Conservation (phyloP, 1,139 yeast genomes). For the Suhomyces maxii region DNA sequence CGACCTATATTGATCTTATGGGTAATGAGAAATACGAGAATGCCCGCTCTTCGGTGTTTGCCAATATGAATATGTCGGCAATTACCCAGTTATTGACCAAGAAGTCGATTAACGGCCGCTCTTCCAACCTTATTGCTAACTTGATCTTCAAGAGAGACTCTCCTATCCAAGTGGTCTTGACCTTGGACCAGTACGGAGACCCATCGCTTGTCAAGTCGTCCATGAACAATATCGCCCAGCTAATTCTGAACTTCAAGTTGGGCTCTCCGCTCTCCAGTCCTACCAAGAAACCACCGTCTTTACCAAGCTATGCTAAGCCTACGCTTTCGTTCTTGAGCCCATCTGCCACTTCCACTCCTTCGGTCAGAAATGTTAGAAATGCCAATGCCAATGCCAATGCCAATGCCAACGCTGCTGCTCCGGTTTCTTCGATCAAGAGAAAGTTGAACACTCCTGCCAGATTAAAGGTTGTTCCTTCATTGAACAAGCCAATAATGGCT, state of each 20-base stretch:
- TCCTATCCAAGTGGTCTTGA: constrained; percentile 27
- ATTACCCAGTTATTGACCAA: constrained; percentile 28
- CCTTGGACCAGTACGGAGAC: constrained; percentile 33
- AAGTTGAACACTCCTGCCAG: constrained; percentile 12
- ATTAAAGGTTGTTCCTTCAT: constrained; percentile 9
- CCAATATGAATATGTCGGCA: constrained; percentile 30
- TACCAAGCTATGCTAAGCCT: constrained; percentile 36
- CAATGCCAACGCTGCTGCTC: background rate
- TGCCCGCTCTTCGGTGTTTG: constrained; percentile 23
- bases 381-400: background rate
- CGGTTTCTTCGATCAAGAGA: constrained; percentile 4
- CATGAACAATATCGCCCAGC: constrained; percentile 27
- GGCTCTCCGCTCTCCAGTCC: constrained; percentile 11
- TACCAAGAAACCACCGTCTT: background rate
- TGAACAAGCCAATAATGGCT: constrained; percentile 6
- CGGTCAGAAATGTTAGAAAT: background rate
- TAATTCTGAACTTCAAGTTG: constrained; percentile 22
- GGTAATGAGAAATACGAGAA: constrained; percentile 31
- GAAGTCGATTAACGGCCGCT: constrained; percentile 17
- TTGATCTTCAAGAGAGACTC: constrained; percentile 25
- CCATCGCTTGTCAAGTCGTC: constrained; percentile 27
- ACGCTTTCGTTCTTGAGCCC: constrained; percentile 28
- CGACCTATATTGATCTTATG: constrained; percentile 33
- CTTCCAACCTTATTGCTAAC: constrained; percentile 31
- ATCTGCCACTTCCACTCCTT: constrained; percentile 6